Evolutionary conservation across 306 rosid genomes (phyloP).

Genomic region (Vigna radiata): DNA sequence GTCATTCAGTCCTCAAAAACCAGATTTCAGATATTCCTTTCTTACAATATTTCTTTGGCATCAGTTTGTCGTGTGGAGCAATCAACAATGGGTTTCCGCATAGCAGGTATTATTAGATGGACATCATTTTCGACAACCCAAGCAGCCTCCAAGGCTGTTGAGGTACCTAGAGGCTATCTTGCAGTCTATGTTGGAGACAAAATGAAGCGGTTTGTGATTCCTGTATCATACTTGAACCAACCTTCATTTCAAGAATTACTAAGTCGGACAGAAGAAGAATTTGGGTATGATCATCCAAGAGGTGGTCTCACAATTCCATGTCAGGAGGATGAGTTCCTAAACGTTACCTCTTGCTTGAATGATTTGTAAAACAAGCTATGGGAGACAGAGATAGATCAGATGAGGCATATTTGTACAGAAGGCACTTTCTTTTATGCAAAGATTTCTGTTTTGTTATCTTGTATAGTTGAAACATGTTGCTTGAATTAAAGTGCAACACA

Average conservation of each 20-base stretch:
- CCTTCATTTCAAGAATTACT: slow-evolving; percentile 50
- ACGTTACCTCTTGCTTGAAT: slow-evolving; percentile 38
- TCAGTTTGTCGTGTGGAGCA: background rate
- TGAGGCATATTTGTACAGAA: slow-evolving; percentile 34
- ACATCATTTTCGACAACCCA: slow-evolving; percentile 13
- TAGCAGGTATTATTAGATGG: slow-evolving; percentile 18
- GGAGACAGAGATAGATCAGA: slow-evolving; percentile 35
- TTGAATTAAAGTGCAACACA: slow-evolving; percentile 1
- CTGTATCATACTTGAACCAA: slow-evolving; percentile 50
- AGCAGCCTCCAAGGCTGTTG: slow-evolving; percentile 16
- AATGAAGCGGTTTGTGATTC: slow-evolving; percentile 46
- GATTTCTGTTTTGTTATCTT: background rate
- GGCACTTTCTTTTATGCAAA: background rate
- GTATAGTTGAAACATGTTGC: slow-evolving; percentile 4
- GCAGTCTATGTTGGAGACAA: slow-evolving; percentile 51
- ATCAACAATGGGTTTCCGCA: slow-evolving; percentile 46
- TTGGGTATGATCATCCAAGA: slow-evolving; percentile 53
- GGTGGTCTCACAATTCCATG: slow-evolving; percentile 50
- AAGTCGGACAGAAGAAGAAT: slow-evolving; percentile 45
- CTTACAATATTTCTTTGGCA: slow-evolving; percentile 15
- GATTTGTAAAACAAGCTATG: background rate
- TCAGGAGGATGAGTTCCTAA: slow-evolving; percentile 36
- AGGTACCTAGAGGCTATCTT: slow-evolving; percentile 52
- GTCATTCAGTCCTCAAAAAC: background rate
- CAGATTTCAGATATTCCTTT: slow-evolving; percentile 1